Evolutionary conservation across 2,329 filamentous ascomycete genomes (phyloP), one percentile per base, ranked within the genome.

Genomic region (Thielaviopsis populi): DNA sequence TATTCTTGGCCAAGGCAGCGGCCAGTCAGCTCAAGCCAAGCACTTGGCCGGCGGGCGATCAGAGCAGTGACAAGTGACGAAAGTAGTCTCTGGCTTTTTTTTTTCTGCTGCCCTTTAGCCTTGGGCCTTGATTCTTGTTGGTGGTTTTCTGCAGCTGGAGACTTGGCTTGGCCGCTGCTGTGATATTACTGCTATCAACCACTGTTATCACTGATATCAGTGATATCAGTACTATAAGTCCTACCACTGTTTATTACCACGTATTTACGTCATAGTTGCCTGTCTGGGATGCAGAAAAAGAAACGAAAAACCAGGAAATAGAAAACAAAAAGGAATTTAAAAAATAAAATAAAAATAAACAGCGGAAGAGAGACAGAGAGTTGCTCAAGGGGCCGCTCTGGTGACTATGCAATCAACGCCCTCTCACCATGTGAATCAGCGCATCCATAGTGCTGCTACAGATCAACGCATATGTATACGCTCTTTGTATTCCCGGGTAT

Each of bases 51-150:
- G 17, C 13, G 3, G 27, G 17, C 2, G 24, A 56, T 56, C 50
- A 56, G 24, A 56, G 50, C 50, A 56, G 50, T 56, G 50, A 56
- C 50, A 56, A 56, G 50, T 56, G 50, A 56, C 50, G 50, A 56
- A 56, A 56, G 24, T 22, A n/a, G 27, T 17, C 50, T 56, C 50
- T 56, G 13, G 50, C 50, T 17, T 17, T 33, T 46, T 19, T 19
- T n/a, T 8, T 11, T 13, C 41, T 13, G 15, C 15, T 46, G 15
- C 42, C 42, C n/a, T 37, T 8, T 8, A 19, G 22, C 46, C 46
- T 13, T 50, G 46, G 10, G 10, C 46, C 46, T 24, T 50, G 46
- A 27, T 22, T 50, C 10, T 10, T 22, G 22, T 24, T 50, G 19
- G 19, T 19, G 19, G 46, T 24, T 15, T 50, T 50, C 46, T 50